Evolutionary conservation across 805 yeast species (phyloP).

Genomic region (Saccharomycopsis fodiens): DNA sequence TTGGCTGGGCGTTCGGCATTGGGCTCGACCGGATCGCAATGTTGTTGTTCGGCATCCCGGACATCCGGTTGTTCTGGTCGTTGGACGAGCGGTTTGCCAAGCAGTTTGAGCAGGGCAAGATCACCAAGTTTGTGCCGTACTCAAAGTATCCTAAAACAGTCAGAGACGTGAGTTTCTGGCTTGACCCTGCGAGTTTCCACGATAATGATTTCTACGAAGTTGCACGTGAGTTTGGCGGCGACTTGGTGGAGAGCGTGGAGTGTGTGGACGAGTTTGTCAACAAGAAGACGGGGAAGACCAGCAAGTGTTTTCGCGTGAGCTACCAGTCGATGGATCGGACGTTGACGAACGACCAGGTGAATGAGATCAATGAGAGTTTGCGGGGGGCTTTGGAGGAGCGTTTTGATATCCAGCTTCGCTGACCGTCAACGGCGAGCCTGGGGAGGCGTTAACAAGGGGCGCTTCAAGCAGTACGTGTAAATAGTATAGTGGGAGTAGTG

Average conservation of each 20-base stretch:
- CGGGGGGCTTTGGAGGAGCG: slow-evolving; percentile 44
- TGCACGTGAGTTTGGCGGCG: slow-evolving; percentile 64
- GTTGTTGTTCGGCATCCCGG: slow-evolving; percentile 92
- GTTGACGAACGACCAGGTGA: slow-evolving; percentile 78
- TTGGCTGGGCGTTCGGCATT: slow-evolving; percentile 98
- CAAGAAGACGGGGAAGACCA: slow-evolving; percentile 68
- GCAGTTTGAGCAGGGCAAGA: slow-evolving; percentile 63
- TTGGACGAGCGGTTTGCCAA: slow-evolving; percentile 62
- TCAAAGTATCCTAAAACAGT: slow-evolving; percentile 83
- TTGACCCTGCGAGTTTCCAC: slow-evolving; percentile 44
- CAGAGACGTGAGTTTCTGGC: slow-evolving; percentile 92
- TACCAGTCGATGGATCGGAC: slow-evolving; percentile 96
- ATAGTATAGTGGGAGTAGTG: no score
- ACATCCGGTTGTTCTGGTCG: slow-evolving; percentile 90
- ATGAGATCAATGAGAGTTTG: slow-evolving; percentile 60
- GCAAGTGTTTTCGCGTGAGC: slow-evolving; percentile 83
- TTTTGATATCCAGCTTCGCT: slow-evolving; percentile 53
- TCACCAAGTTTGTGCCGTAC: slow-evolving; percentile 74
- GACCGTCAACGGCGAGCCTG: slow-evolving; percentile 2
- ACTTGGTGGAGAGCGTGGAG: slow-evolving; percentile 78
- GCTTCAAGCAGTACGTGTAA: neutral
- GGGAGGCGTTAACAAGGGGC: neutral
- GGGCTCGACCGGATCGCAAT: slow-evolving; percentile 94
- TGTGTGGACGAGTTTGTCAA: slow-evolving; percentile 77
- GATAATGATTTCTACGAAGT: slow-evolving; percentile 92